phyloP scores from a whole-genome alignment of 495 filamentous ascomycete genomes.

The Daldinia caldariorum region DNA sequence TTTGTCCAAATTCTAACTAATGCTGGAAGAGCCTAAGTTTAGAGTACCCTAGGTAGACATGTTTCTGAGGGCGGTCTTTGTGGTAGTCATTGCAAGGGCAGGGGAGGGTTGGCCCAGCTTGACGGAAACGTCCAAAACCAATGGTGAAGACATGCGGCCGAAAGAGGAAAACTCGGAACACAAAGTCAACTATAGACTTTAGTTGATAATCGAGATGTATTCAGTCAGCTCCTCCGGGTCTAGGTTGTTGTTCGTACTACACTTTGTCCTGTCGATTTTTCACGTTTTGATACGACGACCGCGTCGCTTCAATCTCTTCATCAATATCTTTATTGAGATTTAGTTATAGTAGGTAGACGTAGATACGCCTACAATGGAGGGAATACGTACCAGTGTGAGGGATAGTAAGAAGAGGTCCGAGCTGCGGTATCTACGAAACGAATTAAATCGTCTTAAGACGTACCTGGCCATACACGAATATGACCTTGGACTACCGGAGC shows the following conservation, averaged over 20 bases:
- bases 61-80: conserved; percentile 24
- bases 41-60: neutral
- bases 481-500: neutral
- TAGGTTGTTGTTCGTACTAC: neutral
- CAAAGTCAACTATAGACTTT: conserved; percentile 26
- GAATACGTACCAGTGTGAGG: neutral
- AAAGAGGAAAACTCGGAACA: conserved; percentile 29
- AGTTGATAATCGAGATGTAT: conserved; percentile 37
- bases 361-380: conserved; percentile 1
- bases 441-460: conserved; percentile 12
- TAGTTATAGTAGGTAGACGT: neutral
- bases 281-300: neutral
- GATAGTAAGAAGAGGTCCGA: neutral
- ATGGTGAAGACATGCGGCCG: conserved; percentile 17
- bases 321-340: neutral
- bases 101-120: neutral
- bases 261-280: conserved; percentile 1
- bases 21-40: neutral
- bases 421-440: conserved; percentile 9
- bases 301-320: neutral
- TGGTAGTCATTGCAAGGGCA: neutral
- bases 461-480: conserved; percentile 21
- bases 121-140: conserved; percentile 37
- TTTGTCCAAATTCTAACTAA: conserved; percentile 23
- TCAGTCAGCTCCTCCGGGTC: conserved; percentile 4